Evolutionary conservation across 2,329 filamentous ascomycete genomes (phyloP), one percentile per base, ranked within the genome.

Genomic region (Didymellaceae sp.): DNA sequence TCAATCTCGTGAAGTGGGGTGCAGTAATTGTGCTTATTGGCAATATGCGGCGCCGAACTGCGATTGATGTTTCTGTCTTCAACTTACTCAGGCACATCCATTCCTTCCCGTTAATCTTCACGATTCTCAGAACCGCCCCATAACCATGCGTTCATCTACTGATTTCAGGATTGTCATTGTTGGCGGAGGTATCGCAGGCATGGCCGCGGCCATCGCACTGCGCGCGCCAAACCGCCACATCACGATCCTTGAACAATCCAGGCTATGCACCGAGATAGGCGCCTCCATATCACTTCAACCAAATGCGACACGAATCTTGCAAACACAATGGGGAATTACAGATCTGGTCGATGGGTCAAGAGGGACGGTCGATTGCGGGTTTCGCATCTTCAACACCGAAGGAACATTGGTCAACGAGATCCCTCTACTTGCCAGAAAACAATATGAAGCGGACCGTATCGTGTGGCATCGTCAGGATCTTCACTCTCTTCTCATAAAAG

Each of bases 381-480:
- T 77, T 46, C 66, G 71, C 9, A 69, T 77, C 6, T 68, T 63
- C 41, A 66, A 67, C 24, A 52, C 56, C 1, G 69, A 70, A n/a
- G 70, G 69, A 2, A 57, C 59, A 16, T 51, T 69, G 43, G 66
- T 68, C 7, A 66, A 66, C 4, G 65, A 70, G 14, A 68, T 77
- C 16, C 55, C 62, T 3, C 55, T 75, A 9, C 54, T n/a, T 1
- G 40, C 59, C 11, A 66, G 59, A 16, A 57, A 53, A 6, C 59
- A 65, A 21, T 76, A 74, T 47, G 75, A 72, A 4, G 74, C 72
- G 7, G 69, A 76, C 42, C 64, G 74, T 7, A 67, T 77, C 39
- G 62, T 77, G 32, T 77, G 75, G 47, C 75, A 78, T 50, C 65
- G 75, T 16, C 73, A 75, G 37, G 75, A 77, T 49, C 56, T 77